Evolutionary conservation across 2,329 filamentous ascomycete species (phyloP), one percentile per base, ranked within the genome.

Genomic region (Colletotrichum viniferum): DNA sequence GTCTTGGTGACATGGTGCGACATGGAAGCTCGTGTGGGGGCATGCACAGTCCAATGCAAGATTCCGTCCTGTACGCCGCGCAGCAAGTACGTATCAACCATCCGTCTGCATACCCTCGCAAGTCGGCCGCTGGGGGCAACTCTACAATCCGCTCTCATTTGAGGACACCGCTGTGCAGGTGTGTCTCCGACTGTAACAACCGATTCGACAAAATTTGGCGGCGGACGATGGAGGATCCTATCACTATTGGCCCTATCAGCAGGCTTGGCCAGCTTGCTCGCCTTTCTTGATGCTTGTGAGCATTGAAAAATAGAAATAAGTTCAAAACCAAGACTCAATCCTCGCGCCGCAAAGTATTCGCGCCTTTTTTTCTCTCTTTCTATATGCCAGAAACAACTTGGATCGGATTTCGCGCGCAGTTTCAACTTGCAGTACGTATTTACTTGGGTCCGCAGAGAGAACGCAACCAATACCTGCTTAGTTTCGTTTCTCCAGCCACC

Each of bases 21-120:
- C 55, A 62, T 62, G 71, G 68, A 73, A 76, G 73, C 70, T 69
- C 43, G 63, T 60, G 69, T 67, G 70, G 62, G 69, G 70, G 43
- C 43, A 64, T 76, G 73, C 69, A 52, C 63, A 69, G 38, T 52
- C 48, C 70, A 73, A 76, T 69, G 73, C 73, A 74, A 76, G 73
- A 74, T 76, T 76, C 73, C 73, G 73, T 69, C 58, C 73, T 73
- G 73, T 64, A 69, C 73, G 52, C 34, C 48, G 56, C 52, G 62
- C 72, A 52, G 71, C 56, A 30, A 61, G 43, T 73, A 69, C 71
- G 62, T 65, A 73, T 67, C 21, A n/a, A 21, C 43, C 38, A 30
- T 34, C 24, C 43, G 28, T 38, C 36, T 64, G 64, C 70, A 72
- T 43, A 28, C 48, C 64, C 34, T 67, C 64, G 30, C 32, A n/a